phyloP scores from a whole-genome alignment of 202 grass and related monocot genomes.

The Schoenoplectus tabernaemontani region DNA sequence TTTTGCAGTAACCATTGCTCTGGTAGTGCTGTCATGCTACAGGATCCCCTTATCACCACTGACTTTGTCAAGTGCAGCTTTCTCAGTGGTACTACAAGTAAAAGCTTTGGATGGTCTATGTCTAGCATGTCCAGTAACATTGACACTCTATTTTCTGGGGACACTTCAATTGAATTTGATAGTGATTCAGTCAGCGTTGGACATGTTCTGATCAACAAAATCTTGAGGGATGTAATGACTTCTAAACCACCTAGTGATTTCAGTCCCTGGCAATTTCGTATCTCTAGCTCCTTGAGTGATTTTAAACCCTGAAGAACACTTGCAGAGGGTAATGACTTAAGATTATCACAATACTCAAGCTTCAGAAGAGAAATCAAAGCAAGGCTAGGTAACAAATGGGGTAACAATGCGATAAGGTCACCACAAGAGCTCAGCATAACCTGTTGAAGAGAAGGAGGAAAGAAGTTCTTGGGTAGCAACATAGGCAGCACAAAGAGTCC shows the following conservation, averaged over 20 bases:
- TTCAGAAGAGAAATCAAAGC: not conserved
- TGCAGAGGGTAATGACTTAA: conserved; percentile 11
- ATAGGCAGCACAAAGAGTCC: conserved; percentile 6
- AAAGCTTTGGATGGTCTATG: not conserved
- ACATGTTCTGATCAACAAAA: not conserved
- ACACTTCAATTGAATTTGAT: not conserved
- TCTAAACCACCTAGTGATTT: conserved; percentile 19
- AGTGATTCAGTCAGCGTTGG: not conserved
- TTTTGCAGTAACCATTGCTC: not conserved
- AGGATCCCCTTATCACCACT: not conserved
- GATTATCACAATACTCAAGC: not conserved
- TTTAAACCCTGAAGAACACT: not conserved
- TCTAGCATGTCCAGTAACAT: not conserved
- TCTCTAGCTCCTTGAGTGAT: not conserved
- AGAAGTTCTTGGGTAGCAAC: not conserved
- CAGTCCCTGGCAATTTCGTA: not conserved
- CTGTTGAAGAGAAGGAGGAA: conserved; percentile 4
- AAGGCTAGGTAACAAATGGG: not conserved
- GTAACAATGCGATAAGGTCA: not conserved
- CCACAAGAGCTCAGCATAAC: conserved; percentile 4
- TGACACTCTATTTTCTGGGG: not conserved
- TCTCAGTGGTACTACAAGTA: not conserved
- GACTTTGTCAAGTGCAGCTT: not conserved
- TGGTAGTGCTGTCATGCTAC: not conserved
- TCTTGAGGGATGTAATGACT: not conserved